Evolutionary conservation across 768 basidiomycete genomes (phyloP).

Genomic region (Phaeolepiota aurea): DNA sequence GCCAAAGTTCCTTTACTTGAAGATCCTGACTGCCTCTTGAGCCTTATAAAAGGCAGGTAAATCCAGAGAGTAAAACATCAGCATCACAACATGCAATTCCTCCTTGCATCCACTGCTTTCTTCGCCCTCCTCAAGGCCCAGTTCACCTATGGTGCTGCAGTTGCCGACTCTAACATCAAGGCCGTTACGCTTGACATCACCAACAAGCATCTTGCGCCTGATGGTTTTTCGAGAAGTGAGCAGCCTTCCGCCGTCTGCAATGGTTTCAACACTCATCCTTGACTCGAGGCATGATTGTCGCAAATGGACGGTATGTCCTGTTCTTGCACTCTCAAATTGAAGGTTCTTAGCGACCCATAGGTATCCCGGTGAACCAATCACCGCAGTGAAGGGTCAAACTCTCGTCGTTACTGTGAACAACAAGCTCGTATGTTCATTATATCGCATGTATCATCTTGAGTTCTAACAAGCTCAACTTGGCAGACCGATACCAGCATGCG

Average conservation of each 20-base stretch:
- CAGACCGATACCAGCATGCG: slow-evolving; percentile 15
- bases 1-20: too few species aligned
- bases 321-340: not conserved
- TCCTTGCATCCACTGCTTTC: not conserved
- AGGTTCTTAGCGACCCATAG: not conserved
- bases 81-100: not conserved
- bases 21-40: too few species aligned
- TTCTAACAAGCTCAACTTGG: not conserved
- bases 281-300: slow-evolving; percentile 1
- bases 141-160: not conserved
- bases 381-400: slow-evolving; percentile 9
- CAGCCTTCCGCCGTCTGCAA: not conserved
- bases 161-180: slow-evolving; percentile 2
- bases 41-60: not conserved
- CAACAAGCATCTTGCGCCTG: slow-evolving; percentile 12
- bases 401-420: slow-evolving; percentile 10
- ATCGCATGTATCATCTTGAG: too few species aligned
- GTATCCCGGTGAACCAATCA: slow-evolving; percentile 9
- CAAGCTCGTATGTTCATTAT: slow-evolving; percentile 6
- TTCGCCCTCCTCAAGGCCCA: not conserved
- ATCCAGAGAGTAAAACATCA: too few species aligned
- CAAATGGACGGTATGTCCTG: slow-evolving; percentile 1
- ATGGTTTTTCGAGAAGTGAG: slow-evolving; percentile 14
- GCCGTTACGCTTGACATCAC: slow-evolving; percentile 11
- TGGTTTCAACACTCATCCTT: not conserved